These are phyloP conservation scores for Botrytis sinoallii DNA, from an alignment of 2,329 filamentous ascomycete genomes.

Conservation along the genomic window DNA sequence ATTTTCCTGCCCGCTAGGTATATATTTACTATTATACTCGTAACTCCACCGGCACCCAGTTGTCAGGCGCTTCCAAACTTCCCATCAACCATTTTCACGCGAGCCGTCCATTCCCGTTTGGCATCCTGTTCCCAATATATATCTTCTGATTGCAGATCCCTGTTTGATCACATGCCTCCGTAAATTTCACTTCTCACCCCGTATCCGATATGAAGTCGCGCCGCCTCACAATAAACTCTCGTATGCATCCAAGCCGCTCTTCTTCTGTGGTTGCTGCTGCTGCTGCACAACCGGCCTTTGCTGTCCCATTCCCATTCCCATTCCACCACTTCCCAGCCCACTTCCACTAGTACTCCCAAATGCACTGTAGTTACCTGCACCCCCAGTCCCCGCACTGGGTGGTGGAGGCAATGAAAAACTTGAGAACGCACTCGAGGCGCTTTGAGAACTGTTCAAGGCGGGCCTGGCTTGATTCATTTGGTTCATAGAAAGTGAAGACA, in stretches of 20 bases:
- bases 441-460: conserved; percentile 40
- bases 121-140: not conserved
- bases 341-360: conserved; percentile 24
- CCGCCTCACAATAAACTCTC: conserved; percentile 50
- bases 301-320: conserved; percentile 25
- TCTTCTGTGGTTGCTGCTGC: conserved; percentile 36
- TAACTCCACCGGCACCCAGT: conserved; percentile 1
- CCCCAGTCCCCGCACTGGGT: conserved; percentile 23
- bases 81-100: not conserved
- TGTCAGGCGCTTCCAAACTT: not conserved
- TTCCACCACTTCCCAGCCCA: conserved; percentile 26
- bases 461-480: conserved; percentile 38
- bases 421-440: conserved; percentile 44
- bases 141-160: not conserved
- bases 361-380: conserved; percentile 22
- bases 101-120: not conserved
- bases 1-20: not conserved
- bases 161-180: not conserved
- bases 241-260: conserved; percentile 51
- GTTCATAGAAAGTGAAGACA: conserved; percentile 50
- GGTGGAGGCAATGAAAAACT: conserved; percentile 38
- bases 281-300: conserved; percentile 19
- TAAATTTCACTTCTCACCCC: not conserved
- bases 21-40: not conserved
- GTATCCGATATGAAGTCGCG: not conserved